Conservation (phyloP, 768 basidiomycete genomes). For the Lactarius pseudohatsudake region DNA sequence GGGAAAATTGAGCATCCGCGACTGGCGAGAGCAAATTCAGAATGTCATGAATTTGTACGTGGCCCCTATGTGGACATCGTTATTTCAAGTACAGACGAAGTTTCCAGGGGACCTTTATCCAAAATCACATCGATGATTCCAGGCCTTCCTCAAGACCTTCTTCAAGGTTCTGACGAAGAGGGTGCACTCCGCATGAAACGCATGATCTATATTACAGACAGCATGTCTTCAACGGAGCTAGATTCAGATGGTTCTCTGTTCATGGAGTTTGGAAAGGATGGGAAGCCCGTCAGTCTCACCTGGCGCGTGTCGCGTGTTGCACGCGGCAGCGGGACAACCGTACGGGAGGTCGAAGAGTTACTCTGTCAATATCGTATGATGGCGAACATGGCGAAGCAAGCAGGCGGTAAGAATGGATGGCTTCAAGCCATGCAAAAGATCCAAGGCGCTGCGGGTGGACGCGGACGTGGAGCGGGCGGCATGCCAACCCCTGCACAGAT, state of each 20-base stretch:
- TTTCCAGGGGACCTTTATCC: slow-evolving; percentile 89
- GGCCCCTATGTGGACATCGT: slow-evolving; percentile 25
- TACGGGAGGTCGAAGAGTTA: slow-evolving; percentile 97
- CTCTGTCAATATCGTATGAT: slow-evolving; percentile 98
- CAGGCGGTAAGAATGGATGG: slow-evolving; percentile 97
- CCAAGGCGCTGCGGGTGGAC: slow-evolving; percentile 82
- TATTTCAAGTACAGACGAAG: slow-evolving; percentile 17
- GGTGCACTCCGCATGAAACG: slow-evolving; percentile 88
- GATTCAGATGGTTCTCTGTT: slow-evolving; percentile 94
- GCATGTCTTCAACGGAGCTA: slow-evolving; percentile 91
- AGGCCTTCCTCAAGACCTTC: slow-evolving; percentile 86
- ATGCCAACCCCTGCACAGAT: slow-evolving; percentile 94
- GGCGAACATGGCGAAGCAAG: slow-evolving; percentile 98
- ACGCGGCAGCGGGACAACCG: slow-evolving; percentile 88
- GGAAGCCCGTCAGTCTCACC: slow-evolving; percentile 82
- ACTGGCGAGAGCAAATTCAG: slow-evolving; percentile 96
- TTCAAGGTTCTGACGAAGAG: slow-evolving; percentile 93
- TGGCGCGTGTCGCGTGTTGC: slow-evolving; percentile 91
- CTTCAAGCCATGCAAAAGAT: slow-evolving; percentile 90
- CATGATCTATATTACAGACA: slow-evolving; percentile 98
- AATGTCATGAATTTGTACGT: slow-evolving; percentile 97
- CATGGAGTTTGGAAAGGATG: slow-evolving; percentile 80
- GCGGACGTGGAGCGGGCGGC: slow-evolving; percentile 81
- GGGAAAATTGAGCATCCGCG: slow-evolving; percentile 93
- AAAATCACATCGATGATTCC: slow-evolving; percentile 99